Base-by-base conservation (phyloP, 192 early-diverging fungal genomes). In the Entophlyctis helioformis region DNA sequence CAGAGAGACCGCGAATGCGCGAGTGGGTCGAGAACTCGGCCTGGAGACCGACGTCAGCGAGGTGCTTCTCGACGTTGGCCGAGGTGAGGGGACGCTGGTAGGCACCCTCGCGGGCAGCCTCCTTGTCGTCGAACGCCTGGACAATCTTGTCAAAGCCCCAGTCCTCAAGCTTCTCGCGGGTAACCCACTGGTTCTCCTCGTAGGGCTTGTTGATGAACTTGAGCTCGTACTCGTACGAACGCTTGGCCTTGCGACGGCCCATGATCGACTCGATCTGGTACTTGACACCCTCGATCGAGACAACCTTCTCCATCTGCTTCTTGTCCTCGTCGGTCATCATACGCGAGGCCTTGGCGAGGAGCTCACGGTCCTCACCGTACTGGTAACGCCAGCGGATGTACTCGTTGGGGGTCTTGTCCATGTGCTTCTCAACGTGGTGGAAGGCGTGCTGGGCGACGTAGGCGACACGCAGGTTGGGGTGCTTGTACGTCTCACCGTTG, bases 401-500 rank as follows among this genome's bases (percentile, higher is more conserved):
- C 24, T 82, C 81, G 59, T 84, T 85, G 32, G 85, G 82, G 13
- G 85, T 84, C 47, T 84, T 80, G 69, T 87, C 83, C 27, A 85
- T 39, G 62, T 87, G 85, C 42, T 83, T 76, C 45, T 87, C 82
- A 44, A 88, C 62, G 72, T 88, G 84, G 59, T 88, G 81, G 80
- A 88, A 84, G 45, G 84, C 82, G 60, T 88, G 86, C 55, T 88
- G 86, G 19, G 84, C 82, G 53, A 88, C 82, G 60, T 86, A 86
- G 43, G 84, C 84, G 54, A 88, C 74, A 72, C 86, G 81, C 12
- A 87, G 64, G 60, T 83, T 83, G 62, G 84, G 86, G 58, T 88
- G 84, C 63, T 84, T 74, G 72, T 74, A 82, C 21, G 85, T 73
- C 19, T 69, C 70, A 53, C 84, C 84, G 19, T 66, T 61, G 56